phyloP scores from a whole-genome alignment of 2,329 filamentous ascomycete species.

The Cladophialophora carrionii region DNA sequence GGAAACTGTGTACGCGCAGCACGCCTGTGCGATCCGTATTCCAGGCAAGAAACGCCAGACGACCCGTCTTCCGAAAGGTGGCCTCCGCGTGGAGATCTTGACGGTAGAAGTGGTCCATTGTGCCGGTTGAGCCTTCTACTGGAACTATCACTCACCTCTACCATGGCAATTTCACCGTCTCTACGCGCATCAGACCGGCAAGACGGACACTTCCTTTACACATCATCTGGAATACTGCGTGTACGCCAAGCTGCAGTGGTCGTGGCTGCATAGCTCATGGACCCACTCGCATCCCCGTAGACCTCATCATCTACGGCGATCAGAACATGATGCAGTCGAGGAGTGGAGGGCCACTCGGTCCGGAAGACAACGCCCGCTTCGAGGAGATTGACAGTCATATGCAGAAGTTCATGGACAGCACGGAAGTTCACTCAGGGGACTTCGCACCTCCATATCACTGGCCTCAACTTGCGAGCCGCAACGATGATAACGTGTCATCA shows the following conservation, averaged over 20 bases:
- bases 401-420: not conserved
- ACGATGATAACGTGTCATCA: conserved; percentile 11
- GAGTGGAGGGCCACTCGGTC: not conserved
- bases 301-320: not conserved
- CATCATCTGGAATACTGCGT: conserved; percentile 21
- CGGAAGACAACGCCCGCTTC: conserved; percentile 3
- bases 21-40: conserved; percentile 19
- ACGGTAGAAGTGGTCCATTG: conserved; percentile 17
- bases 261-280: conserved; percentile 12
- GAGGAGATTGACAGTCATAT: conserved; percentile 10
- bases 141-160: conserved; percentile 30
- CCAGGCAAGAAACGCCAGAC: conserved; percentile 9
- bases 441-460: conserved; percentile 19
- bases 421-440: conserved; percentile 1
- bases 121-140: conserved; percentile 27
- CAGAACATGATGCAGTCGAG: conserved; percentile 4
- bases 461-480: conserved; percentile 10
- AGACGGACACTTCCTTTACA: conserved; percentile 17
- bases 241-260: conserved; percentile 26
- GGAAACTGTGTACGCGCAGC: conserved; percentile 26
- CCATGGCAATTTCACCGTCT: conserved; percentile 26
- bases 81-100: conserved; percentile 3
- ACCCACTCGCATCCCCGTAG: not conserved
- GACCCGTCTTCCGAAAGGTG: not conserved
- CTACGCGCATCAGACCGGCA: conserved; percentile 10